These are phyloP conservation scores for Coemansia sp. DNA, from an alignment of 371 early-diverging fungal species.

Conservation along the genomic window DNA sequence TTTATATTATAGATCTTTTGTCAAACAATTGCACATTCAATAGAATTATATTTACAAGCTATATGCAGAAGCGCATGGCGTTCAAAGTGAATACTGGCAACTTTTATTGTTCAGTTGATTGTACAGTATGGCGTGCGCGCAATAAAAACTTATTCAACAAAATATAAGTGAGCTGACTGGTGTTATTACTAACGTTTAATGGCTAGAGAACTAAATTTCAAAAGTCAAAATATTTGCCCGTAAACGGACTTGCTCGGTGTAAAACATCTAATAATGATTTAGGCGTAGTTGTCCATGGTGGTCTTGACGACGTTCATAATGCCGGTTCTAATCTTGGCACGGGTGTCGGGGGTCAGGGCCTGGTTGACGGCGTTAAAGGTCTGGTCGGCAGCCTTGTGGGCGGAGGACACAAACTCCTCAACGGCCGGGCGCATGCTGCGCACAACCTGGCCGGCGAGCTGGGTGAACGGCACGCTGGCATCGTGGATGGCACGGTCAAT, in stretches of 20 bases:
- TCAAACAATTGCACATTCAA: neutral
- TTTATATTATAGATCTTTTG: neutral
- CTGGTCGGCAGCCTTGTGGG: conserved; percentile 45
- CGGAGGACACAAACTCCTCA: conserved; percentile 27
- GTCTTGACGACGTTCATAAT: conserved; percentile 53
- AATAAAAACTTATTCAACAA: neutral
- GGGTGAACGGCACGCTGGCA: conserved; percentile 42
- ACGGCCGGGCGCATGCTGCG: conserved; percentile 50
- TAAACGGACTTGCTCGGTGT: neutral
- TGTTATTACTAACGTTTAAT: neutral
- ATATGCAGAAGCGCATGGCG: neutral
- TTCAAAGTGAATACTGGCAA: neutral
- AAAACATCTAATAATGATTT: neutral
- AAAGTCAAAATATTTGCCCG: neutral
- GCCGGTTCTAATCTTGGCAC: conserved; percentile 52
- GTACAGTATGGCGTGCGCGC: neutral
- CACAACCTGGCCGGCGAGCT: conserved; percentile 49
- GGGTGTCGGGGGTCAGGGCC: conserved; percentile 46
- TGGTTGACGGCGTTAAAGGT: conserved; percentile 39
- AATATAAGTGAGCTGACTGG: neutral
- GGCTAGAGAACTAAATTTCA: neutral
- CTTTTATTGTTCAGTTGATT: neutral
- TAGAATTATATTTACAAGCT: neutral
- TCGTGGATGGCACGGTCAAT: conserved; percentile 50
- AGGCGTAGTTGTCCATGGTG: conserved; percentile 50